These are phyloP conservation scores for Stephanodiscus triporus DNA, from an alignment of 108 stramenopile genomes.

Conservation along the genomic window DNA sequence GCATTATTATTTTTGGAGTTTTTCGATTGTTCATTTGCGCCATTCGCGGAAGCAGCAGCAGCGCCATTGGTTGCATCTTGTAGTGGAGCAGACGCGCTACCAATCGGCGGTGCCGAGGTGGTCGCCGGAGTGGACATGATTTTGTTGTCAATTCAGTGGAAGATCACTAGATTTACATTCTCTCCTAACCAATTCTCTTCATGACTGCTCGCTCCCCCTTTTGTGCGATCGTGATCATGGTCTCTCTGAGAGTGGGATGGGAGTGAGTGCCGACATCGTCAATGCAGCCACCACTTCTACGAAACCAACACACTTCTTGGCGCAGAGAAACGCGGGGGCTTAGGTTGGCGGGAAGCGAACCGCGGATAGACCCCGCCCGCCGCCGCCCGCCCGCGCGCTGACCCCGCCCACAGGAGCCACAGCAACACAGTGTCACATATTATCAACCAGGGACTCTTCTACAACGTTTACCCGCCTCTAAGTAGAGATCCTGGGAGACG, in stretches of 20 bases:
- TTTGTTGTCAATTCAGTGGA: neutral
- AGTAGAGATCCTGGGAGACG: neutral
- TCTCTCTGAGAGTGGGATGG: neutral
- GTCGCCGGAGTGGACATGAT: constrained; percentile 17
- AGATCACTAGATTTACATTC: neutral
- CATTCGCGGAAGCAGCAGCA: constrained; percentile 12
- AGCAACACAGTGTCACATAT: too few species aligned
- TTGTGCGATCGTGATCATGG: neutral
- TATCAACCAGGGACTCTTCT: too few species aligned
- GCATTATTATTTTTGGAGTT: neutral
- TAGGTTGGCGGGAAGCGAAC: too few species aligned
- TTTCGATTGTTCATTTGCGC: constrained; percentile 11
- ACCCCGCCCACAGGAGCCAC: too few species aligned
- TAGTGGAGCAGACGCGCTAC: constrained; percentile 1
- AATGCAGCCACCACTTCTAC: too few species aligned
- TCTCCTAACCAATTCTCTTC: neutral
- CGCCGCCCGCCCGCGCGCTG: too few species aligned
- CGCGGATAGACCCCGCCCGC: too few species aligned
- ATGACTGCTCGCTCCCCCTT: neutral
- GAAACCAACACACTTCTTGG: too few species aligned
- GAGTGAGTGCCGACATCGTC: too few species aligned
- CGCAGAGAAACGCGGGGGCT: too few species aligned
- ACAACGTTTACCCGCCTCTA: too few species aligned
- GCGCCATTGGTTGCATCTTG: constrained; percentile 8
- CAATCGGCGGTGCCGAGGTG: constrained; percentile 11